Conservation (phyloP, 495 filamentous ascomycete genomes). For the Xylaria sp. region DNA sequence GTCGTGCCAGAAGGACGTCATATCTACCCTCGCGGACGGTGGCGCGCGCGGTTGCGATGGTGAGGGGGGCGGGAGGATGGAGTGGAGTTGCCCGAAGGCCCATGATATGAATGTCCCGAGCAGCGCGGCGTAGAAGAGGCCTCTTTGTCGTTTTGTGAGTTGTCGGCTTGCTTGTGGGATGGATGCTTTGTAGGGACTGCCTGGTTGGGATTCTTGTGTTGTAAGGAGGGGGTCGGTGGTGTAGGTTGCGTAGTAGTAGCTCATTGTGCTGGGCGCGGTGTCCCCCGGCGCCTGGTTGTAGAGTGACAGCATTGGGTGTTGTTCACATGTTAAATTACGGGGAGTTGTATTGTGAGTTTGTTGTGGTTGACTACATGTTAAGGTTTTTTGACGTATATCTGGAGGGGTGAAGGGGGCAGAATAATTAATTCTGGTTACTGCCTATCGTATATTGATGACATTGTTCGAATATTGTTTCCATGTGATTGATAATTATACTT, state of each 20-base stretch:
- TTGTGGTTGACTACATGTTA: too few species aligned
- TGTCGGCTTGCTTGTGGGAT: not conserved
- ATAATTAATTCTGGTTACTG: not conserved
- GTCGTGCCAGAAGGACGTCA: slow-evolving; percentile 8
- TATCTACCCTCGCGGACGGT: too few species aligned
- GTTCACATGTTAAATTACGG: not conserved
- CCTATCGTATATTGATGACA: not conserved
- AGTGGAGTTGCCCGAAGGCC: not conserved
- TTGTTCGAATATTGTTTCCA: not conserved
- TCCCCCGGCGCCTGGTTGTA: not conserved
- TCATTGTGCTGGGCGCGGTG: not conserved
- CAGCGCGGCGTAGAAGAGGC: not conserved
- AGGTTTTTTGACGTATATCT: too few species aligned
- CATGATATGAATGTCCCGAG: not conserved
- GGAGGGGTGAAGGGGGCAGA: not conserved
- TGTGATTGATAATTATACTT: not conserved
- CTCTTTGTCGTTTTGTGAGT: too few species aligned
- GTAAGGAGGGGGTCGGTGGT: too few species aligned
- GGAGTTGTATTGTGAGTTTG: not conserved
- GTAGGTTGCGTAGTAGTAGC: slow-evolving; percentile 2
- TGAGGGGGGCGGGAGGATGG: not conserved
- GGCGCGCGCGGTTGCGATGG: not conserved
- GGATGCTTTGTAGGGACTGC: not conserved
- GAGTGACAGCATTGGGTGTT: not conserved
- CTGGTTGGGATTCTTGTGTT: not conserved